Evolutionary conservation across 2,329 filamentous ascomycete species (phyloP).

Genomic region (Sclerotinia subarctica): DNA sequence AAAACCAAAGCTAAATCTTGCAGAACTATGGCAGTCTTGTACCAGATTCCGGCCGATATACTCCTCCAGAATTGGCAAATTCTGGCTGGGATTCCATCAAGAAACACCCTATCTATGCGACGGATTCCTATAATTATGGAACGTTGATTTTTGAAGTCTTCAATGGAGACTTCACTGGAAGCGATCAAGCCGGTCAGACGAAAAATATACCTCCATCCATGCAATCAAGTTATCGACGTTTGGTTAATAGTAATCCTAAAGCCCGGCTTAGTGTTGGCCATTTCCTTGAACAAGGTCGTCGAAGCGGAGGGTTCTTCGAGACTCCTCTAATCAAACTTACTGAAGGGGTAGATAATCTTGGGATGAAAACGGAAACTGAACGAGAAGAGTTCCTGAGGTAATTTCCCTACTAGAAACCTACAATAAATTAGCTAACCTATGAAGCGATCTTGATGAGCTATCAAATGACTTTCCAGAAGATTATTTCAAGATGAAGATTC

Average conservation of each 20-base stretch:
- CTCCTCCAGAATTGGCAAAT: constrained; percentile 80
- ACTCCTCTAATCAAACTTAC: constrained; percentile 89
- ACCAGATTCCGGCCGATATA: constrained; percentile 80
- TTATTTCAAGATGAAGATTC: constrained; percentile 95
- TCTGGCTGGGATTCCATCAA: constrained; percentile 92
- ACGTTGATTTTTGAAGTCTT: constrained; percentile 86
- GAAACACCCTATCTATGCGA: constrained; percentile 71
- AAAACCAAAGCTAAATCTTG: constrained; percentile 14
- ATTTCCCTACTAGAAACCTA: constrained; percentile 27
- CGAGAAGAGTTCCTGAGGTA: constrained; percentile 78
- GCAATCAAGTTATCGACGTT: constrained; percentile 85
- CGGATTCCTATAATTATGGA: constrained; percentile 86
- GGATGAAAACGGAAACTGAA: constrained; percentile 80
- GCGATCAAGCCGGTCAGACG: constrained; percentile 79
- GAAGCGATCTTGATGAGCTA: constrained; percentile 72
- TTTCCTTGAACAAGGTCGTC: constrained; percentile 85
- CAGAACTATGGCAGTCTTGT: constrained; percentile 83
- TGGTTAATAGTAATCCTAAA: constrained; percentile 87
- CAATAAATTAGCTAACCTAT: constrained; percentile 15
- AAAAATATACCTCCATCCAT: constrained; percentile 83
- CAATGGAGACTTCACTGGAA: constrained; percentile 74
- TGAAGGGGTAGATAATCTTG: constrained; percentile 87
- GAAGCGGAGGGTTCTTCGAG: constrained; percentile 84
- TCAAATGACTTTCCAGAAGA: constrained; percentile 96
- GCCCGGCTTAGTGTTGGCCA: constrained; percentile 76